Evolutionary conservation across 805 yeast species (phyloP), one percentile per base, ranked within the genome.

Genomic region (Candida ulmi): DNA sequence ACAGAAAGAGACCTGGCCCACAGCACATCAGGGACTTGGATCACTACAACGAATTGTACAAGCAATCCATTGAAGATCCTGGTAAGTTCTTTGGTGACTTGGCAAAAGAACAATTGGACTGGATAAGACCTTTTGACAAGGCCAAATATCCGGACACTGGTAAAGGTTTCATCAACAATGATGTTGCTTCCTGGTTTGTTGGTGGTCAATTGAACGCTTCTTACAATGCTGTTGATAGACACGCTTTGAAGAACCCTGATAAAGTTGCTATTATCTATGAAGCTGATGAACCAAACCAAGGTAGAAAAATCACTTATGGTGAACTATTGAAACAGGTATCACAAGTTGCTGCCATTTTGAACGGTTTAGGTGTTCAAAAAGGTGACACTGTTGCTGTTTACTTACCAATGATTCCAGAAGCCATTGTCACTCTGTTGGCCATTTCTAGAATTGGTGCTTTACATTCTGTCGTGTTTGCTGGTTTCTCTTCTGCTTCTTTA

Each of bases 331-430:
- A 80, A 56, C 81, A 87, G 50, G 96, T 91, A 33, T 81, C 84
- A 49, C 80, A 83, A 58, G 80, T 88, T 52, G 96, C 98, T 11
- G 90, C 84, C 52, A 83, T 87, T 32, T 74, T 93, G 60, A 69
- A 74, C 47, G 73, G 80, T 42, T 80, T 88, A 76, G 99, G 99
- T 41, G 91, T 91, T 51, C 69, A 73, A 52, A 86, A 87, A 65
- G 99, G 99, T 58, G 99, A 91, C 60, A 85, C 95, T 21, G 98
- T 91, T 42, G 98, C 97, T 36, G 85, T 91, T 43, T 91, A 91
- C 66, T 69, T 91, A 61, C 99, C 99, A 58, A 91, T 93, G 99
- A 90, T 90, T 45, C 95, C 98, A 36, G 96, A 90, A 68, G 96
- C 97, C 17, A 71, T 93, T 45, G 78, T 93, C 41, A 84, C 99